Conservation (phyloP, 192 early-diverging fungal genomes). For the Podila verticillata region DNA sequence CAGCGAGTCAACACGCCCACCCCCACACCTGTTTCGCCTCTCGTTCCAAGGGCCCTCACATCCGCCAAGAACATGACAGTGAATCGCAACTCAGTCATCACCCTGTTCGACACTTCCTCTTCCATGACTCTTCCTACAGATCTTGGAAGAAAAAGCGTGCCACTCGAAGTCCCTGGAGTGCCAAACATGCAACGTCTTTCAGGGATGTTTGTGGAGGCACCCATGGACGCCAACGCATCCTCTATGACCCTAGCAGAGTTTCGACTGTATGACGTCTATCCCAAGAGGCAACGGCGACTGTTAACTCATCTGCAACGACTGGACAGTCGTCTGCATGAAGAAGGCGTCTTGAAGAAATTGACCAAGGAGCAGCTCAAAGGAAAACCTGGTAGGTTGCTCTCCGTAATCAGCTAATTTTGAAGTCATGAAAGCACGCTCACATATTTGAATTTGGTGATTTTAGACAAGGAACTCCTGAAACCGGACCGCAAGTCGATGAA, state of each 20-base stretch:
- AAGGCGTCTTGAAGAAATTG: slow-evolving; percentile 45
- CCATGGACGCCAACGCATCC: slow-evolving; percentile 11
- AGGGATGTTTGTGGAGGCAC: slow-evolving; percentile 12
- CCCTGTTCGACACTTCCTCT: slow-evolving; percentile 27
- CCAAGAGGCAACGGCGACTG: slow-evolving; percentile 39
- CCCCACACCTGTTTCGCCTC: slow-evolving; percentile 1
- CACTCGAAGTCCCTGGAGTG: neutral
- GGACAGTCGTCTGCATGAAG: slow-evolving; percentile 44
- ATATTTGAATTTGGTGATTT: neutral
- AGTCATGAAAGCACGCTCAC: neutral
- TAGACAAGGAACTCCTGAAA: slow-evolving; percentile 45
- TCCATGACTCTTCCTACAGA: slow-evolving; percentile 17
- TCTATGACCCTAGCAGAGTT: slow-evolving; percentile 55
- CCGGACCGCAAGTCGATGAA: slow-evolving; percentile 45
- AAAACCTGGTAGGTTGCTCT: slow-evolving; percentile 35
- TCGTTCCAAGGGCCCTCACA: slow-evolving; percentile 22
- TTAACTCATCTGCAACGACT: slow-evolving; percentile 47
- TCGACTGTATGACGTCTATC: slow-evolving; percentile 42
- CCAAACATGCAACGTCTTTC: neutral
- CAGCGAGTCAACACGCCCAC: neutral
- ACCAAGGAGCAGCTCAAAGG: slow-evolving; percentile 52
- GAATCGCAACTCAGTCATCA: slow-evolving; percentile 25
- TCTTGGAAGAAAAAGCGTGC: neutral
- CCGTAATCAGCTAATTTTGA: neutral
- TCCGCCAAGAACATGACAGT: slow-evolving; percentile 38